Conservation (phyloP, 768 basidiomycete species). For the Boletus edulis region DNA sequence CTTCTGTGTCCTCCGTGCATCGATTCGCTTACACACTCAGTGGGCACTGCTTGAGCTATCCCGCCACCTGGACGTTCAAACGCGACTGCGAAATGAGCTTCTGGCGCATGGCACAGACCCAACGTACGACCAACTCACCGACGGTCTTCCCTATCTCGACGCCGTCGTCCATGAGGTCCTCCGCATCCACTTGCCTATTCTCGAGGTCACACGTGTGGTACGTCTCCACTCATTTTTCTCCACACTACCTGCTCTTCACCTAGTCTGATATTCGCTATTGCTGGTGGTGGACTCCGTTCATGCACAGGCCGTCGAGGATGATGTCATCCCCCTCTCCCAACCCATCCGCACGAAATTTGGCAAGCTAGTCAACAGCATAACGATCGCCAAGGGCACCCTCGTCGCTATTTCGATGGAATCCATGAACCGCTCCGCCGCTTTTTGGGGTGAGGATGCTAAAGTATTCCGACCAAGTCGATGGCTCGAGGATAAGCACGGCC, state of each 20-base stretch:
- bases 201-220: constrained; percentile 16
- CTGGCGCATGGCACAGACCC: neutral
- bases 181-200: constrained; percentile 40
- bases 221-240: neutral
- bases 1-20: neutral
- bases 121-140: neutral
- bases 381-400: constrained; percentile 45
- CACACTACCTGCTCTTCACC: constrained; percentile 31
- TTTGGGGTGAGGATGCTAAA: constrained; percentile 61
- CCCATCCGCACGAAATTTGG: constrained; percentile 45
- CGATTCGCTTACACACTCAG: neutral
- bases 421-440: constrained; percentile 47
- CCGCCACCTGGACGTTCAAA: neutral
- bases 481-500: constrained; percentile 34
- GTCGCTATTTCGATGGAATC: constrained; percentile 42
- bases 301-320: constrained; percentile 48
- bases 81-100: neutral
- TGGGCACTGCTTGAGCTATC: neutral
- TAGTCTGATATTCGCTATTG: neutral
- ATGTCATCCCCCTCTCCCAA: constrained; percentile 51
- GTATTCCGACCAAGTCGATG: constrained; percentile 64
- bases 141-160: neutral
- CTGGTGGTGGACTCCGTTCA: neutral
- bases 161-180: constrained; percentile 39
- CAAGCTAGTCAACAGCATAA: constrained; percentile 34